Conservation (phyloP, 2,329 filamentous ascomycete species). For the Pochonia chlamydosporia region DNA sequence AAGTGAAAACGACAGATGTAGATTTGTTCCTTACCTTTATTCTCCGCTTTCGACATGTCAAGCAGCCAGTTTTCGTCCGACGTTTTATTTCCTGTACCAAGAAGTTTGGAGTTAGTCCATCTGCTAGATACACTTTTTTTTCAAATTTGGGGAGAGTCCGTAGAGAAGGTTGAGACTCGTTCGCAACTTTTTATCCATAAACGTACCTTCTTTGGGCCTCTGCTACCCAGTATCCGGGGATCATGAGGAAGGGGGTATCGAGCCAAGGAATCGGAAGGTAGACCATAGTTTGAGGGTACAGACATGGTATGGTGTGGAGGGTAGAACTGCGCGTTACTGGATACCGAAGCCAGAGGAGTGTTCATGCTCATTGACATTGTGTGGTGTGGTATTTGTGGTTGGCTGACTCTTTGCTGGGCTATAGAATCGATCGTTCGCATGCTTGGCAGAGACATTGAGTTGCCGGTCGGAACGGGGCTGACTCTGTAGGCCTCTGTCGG, state of each 20-base stretch:
- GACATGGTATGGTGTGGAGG: conserved; percentile 29
- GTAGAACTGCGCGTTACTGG: conserved; percentile 37
- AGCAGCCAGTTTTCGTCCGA: conserved; percentile 56
- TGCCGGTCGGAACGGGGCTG: conserved; percentile 20
- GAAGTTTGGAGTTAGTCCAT: conserved; percentile 6
- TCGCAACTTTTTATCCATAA: neutral
- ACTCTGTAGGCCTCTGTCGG: conserved; percentile 23
- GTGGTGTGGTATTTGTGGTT: conserved; percentile 23
- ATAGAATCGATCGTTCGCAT: conserved; percentile 35
- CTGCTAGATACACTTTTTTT: neutral
- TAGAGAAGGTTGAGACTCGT: neutral
- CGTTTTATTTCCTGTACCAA: conserved; percentile 53
- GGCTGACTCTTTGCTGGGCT: conserved; percentile 19
- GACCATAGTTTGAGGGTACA: conserved; percentile 30
- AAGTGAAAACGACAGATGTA: neutral
- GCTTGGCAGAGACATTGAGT: conserved; percentile 30
- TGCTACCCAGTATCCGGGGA: conserved; percentile 39
- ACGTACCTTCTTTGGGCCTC: conserved; percentile 53
- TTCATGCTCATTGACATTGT: conserved; percentile 30
- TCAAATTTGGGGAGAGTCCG: neutral
- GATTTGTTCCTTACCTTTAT: conserved; percentile 49
- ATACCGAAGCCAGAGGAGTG: conserved; percentile 21
- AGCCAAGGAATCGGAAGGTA: conserved; percentile 36
- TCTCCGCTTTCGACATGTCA: conserved; percentile 55
- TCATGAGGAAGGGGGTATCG: conserved; percentile 45